Conservation (phyloP, 2,329 filamentous ascomycete genomes). For the Sporothrix protearum region DNA sequence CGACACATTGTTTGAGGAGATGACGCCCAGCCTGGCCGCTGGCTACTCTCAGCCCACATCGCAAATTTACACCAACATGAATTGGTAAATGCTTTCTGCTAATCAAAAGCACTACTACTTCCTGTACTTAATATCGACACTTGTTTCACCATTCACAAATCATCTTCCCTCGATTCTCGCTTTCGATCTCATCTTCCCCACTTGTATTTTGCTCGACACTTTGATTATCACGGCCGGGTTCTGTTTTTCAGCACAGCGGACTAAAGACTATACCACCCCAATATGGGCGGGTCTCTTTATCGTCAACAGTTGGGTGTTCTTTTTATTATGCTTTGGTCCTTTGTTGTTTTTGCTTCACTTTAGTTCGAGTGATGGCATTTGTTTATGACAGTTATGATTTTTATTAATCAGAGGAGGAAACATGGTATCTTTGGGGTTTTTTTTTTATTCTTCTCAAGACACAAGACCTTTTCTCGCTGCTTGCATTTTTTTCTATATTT, state of each 20-base stretch:
- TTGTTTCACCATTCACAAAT: neutral
- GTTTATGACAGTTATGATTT: slow-evolving; percentile 18
- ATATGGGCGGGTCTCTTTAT: slow-evolving; percentile 11
- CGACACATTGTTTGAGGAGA: slow-evolving; percentile 48
- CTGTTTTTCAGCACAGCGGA: slow-evolving; percentile 1
- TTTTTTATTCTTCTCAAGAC: neutral
- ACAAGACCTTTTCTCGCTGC: neutral
- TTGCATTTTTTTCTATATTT: neutral
- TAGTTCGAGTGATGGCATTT: neutral
- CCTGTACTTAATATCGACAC: slow-evolving; percentile 5
- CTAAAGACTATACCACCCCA: neutral
- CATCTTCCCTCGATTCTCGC: neutral
- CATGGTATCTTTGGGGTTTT: neutral
- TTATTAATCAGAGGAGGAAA: slow-evolving; percentile 14
- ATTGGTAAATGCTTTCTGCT: slow-evolving; percentile 36
- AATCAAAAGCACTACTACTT: neutral
- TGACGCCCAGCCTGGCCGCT: slow-evolving; percentile 47
- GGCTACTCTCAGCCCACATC: slow-evolving; percentile 53
- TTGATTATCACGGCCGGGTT: slow-evolving; percentile 4
- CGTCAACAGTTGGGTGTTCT: neutral
- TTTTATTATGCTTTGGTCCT: neutral
- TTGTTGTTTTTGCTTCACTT: neutral
- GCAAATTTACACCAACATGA: slow-evolving; percentile 45
- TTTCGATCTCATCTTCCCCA: neutral
- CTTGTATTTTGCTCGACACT: neutral